A percentile compares a stretch with the other conserved stretches of the same genome.
phyloP scores from a whole-genome alignment of 1,139 yeast species.

The Taphrina communis region DNA sequence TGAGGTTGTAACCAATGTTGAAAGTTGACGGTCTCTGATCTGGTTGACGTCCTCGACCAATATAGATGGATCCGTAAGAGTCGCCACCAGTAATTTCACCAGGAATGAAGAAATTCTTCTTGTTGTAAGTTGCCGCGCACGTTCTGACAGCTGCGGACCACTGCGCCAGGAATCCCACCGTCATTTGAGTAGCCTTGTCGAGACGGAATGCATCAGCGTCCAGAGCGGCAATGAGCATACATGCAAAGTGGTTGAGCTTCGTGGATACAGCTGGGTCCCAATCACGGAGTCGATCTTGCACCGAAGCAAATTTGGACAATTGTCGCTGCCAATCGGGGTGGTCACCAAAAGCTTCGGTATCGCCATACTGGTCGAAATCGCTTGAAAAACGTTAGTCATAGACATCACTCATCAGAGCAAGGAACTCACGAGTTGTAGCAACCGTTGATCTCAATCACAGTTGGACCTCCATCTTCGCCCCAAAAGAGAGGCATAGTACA shows the following conservation, averaged over 20 bases:
- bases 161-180: conserved; percentile 42
- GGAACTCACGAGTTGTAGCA: conserved; percentile 40
- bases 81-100: conserved; percentile 44
- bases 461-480: conserved; percentile 43
- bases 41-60: conserved; percentile 43
- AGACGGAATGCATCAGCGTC: conserved; percentile 44
- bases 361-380: conserved; percentile 44
- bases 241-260: conserved; percentile 41
- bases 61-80: conserved; percentile 41
- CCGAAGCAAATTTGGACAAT: conserved; percentile 43
- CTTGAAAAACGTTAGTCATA: neutral
- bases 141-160: conserved; percentile 41
- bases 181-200: conserved; percentile 44
- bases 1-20: conserved; percentile 30
- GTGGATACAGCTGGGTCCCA: conserved; percentile 41
- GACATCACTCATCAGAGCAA: neutral
- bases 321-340: conserved; percentile 44
- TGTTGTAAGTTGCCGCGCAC: conserved; percentile 40
- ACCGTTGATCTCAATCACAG: conserved; percentile 33
- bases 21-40: conserved; percentile 38
- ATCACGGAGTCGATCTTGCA: conserved; percentile 44
- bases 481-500: conserved; percentile 42
- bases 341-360: conserved; percentile 43
- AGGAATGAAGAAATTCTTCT: conserved; percentile 43
- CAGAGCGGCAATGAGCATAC: conserved; percentile 41